These are phyloP conservation scores for Penicillium atrosanguineum DNA, from an alignment of 495 filamentous ascomycete species.

Conservation along the genomic window DNA sequence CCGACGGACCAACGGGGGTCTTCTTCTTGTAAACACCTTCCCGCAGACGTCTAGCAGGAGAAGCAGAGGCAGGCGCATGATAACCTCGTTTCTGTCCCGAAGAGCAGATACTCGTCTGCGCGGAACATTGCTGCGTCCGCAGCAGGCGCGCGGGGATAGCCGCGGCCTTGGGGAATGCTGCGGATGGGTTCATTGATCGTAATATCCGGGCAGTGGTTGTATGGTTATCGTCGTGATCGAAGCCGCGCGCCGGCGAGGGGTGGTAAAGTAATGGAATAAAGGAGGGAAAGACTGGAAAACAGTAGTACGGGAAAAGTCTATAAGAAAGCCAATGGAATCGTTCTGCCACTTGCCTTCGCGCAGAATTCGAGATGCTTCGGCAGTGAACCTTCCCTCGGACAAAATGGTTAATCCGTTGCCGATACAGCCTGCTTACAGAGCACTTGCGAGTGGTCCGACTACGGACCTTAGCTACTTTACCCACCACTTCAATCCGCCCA, in stretches of 20 bases:
- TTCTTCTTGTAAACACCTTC: conserved; percentile 25
- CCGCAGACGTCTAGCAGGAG: conserved; percentile 24
- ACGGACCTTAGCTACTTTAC: conserved; percentile 16
- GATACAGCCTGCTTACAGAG: conserved; percentile 30
- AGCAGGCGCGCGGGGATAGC: conserved; percentile 44
- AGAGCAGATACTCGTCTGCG: conserved; percentile 24
- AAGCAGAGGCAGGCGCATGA: conserved; percentile 24
- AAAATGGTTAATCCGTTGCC: neutral
- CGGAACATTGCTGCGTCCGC: conserved; percentile 39
- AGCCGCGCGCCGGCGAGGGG: neutral
- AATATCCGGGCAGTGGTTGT: conserved; percentile 15
- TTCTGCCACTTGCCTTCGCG: conserved; percentile 13
- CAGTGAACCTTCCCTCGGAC: conserved; percentile 10
- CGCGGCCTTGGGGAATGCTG: conserved; percentile 46
- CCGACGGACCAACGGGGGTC: conserved; percentile 13
- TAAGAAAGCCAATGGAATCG: conserved; percentile 9
- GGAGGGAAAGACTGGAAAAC: conserved; percentile 6
- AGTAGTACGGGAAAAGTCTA: conserved; percentile 6
- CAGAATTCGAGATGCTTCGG: conserved; percentile 32
- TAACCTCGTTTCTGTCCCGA: conserved; percentile 28
- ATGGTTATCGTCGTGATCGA: conserved; percentile 3
- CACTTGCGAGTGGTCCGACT: conserved; percentile 25
- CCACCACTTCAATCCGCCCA: conserved; percentile 10
- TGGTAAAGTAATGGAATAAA: neutral
- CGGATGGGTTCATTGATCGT: conserved; percentile 41